Conservation (phyloP, 2,329 filamentous ascomycete species). For the Triangularia verruculosa region DNA sequence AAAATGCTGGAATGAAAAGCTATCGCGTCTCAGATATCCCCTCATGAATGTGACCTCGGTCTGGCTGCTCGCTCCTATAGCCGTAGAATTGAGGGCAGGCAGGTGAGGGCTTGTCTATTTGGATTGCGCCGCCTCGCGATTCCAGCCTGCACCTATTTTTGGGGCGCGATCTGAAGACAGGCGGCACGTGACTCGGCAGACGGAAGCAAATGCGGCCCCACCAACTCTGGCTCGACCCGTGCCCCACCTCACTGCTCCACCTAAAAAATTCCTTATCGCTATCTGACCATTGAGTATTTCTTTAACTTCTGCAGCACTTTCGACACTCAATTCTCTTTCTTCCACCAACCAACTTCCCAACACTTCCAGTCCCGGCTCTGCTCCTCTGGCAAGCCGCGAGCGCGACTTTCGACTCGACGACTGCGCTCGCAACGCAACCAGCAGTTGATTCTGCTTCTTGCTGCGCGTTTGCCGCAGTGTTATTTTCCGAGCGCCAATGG, state of each 20-base stretch:
- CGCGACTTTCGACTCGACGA: background rate
- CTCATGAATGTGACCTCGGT: background rate
- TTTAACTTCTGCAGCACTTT: background rate
- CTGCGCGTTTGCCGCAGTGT: background rate
- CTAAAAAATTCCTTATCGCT: slow-evolving; percentile 24
- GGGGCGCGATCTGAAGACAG: background rate
- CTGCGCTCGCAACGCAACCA: background rate
- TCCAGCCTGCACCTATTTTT: slow-evolving; percentile 1
- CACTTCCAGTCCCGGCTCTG: background rate
- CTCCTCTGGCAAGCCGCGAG: slow-evolving; percentile 4
- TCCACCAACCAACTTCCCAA: slow-evolving; percentile 11
- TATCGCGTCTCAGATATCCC: background rate
- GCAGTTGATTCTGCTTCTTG: background rate
- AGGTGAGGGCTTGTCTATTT: background rate
- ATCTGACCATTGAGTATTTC: slow-evolving; percentile 20
- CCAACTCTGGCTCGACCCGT: background rate
- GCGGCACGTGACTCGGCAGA: background rate
- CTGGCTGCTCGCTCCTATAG: no score
- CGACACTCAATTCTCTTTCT: slow-evolving; percentile 13
- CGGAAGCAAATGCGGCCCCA: background rate
- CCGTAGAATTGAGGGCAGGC: background rate
- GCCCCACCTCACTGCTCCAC: slow-evolving; percentile 3
- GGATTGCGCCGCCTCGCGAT: background rate
- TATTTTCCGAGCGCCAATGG: background rate
- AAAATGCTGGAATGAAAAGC: background rate